Base-by-base conservation (phyloP, 2,329 filamentous ascomycete genomes). In the Beauveria brongniartii region DNA sequence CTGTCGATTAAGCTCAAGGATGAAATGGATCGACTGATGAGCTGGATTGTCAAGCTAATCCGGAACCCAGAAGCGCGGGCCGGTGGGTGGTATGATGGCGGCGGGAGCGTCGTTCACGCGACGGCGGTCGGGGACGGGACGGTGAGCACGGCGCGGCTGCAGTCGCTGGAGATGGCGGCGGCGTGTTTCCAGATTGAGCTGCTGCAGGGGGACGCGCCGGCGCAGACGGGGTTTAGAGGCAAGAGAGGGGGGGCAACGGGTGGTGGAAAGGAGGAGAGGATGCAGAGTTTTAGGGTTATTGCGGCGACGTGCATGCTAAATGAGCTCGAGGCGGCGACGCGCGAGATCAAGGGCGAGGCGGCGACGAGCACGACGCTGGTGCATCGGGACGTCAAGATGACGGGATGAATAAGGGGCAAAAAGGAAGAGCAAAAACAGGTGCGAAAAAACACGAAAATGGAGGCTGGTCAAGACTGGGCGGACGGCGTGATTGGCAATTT, bases 1-100 rank as follows among this genome's bases (percentile, higher is more conserved):
- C 72, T 74, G 2, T 83, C 81, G 2, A 70, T 76, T 52, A 79
- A 79, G 65, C 73, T 84, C 22, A 78, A 77, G 58, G 80, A 82
- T 16, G 79, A 80, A 53, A 82, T 79, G 53, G 78, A 81, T 48
- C 73, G 76, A 9, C 74, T 80, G 48, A 71, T 77, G 16, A 68
- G 71, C 2, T 79, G 74, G 72, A 71, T 76, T 10, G 72, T 74
- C 22, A 69, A 70, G 6, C 66, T 75, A 50, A 74, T 78, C 57
- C 70, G 71, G 1, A 51, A 62, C 2, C 37, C 37, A 2, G 22
- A 64, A 55, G 5, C 61, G 53, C 6, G 48, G 20, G 5, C 10
- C 10, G 30, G 30, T 14, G 30, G 10, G 10, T 34, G 30, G 30
- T 10, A 34, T 34, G 30, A 34, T 34, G 30, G 30, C 30, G 30